These are phyloP conservation scores for Arctium minus DNA, from an alignment of 129 eudicot species.

Conservation along the genomic window DNA sequence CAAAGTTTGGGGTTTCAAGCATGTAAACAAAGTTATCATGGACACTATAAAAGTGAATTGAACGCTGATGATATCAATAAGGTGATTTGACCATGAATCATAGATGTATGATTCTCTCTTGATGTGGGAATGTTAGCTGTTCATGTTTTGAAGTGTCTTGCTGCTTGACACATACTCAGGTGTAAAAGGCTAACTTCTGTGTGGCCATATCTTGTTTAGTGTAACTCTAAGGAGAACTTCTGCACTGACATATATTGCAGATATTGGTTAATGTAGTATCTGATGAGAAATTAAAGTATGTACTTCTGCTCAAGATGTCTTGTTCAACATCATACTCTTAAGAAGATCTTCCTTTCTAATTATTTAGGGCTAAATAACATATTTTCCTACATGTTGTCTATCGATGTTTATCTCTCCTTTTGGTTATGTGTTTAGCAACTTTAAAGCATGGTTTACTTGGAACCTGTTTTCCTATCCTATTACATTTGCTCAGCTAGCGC, in stretches of 20 bases:
- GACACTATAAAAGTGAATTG: neutral
- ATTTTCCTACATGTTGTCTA: neutral
- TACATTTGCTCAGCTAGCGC: neutral
- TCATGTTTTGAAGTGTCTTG: neutral
- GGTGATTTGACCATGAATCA: neutral
- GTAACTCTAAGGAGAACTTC: neutral
- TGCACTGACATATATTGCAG: neutral
- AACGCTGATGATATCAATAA: neutral
- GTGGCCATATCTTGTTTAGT: neutral
- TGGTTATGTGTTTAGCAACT: neutral
- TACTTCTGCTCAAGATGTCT: neutral
- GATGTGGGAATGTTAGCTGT: neutral
- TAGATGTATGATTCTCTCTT: neutral
- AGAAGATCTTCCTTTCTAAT: neutral
- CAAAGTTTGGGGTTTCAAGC: neutral
- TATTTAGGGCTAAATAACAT: neutral
- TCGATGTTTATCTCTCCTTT: neutral
- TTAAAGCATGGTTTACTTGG: neutral
- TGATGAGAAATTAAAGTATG: neutral
- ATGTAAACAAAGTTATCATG: neutral
- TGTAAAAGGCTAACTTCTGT: neutral
- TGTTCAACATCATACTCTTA: neutral
- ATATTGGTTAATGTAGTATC: neutral
- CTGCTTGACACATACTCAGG: neutral
- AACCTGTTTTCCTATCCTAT: neutral